Percentiles rank a stretch among this genome's conserved stretches.
Conservation (phyloP, 108 stramenopile genomes). For the Cyclotella distinguenda region DNA sequence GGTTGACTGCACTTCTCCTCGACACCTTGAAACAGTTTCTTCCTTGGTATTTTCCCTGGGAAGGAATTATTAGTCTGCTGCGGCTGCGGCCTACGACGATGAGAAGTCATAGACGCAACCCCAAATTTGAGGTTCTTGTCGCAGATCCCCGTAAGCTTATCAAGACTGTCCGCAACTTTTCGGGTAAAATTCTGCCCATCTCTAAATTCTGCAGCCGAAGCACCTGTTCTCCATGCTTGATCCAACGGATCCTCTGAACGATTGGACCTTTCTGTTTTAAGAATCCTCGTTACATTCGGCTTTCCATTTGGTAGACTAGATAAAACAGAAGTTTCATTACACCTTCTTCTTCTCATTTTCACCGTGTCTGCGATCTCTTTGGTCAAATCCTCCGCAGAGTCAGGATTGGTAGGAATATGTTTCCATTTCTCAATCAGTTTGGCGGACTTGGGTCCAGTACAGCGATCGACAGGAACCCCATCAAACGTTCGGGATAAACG, state of each 20-base stretch:
- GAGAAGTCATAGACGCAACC: too few species aligned
- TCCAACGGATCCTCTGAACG: background rate
- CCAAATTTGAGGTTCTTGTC: too few species aligned
- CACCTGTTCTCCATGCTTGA: background rate
- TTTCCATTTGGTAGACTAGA: too few species aligned
- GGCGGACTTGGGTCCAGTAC: background rate
- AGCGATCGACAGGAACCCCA: conserved; percentile 3
- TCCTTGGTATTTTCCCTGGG: too few species aligned
- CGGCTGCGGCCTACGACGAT: too few species aligned
- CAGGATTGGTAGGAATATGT: background rate
- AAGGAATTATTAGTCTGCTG: too few species aligned
- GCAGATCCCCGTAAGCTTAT: background rate
- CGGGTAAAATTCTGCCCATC: background rate
- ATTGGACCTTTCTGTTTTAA: background rate
- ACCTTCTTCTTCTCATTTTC: too few species aligned
- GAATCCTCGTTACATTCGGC: too few species aligned
- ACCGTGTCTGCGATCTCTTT: too few species aligned
- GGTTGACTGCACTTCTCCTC: too few species aligned
- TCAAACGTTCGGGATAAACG: background rate
- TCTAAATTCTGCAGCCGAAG: background rate
- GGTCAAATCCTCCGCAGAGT: background rate
- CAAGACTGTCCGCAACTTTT: background rate
- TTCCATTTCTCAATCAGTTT: background rate
- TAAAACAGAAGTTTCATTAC: too few species aligned
- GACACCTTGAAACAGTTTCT: too few species aligned